phyloP scores from a whole-genome alignment of 2,329 filamentous ascomycete genomes.

The Diaporthe batatas region DNA sequence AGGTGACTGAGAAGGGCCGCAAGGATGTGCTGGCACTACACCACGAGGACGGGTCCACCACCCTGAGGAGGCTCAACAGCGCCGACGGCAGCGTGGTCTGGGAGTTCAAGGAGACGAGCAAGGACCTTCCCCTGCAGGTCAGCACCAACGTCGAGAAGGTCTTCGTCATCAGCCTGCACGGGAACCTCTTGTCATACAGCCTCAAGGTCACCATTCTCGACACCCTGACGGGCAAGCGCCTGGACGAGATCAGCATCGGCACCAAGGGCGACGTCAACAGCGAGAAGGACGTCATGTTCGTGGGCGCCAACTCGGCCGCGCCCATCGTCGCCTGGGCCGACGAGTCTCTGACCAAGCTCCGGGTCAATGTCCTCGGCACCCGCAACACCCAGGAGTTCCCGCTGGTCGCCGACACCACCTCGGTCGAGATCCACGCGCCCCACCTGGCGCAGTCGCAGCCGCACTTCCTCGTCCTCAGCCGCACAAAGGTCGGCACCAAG shows the following conservation, averaged over 20 bases:
- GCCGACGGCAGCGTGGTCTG: constrained; percentile 80
- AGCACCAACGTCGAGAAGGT: constrained; percentile 77
- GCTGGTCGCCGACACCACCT: constrained; percentile 60
- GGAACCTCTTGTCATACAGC: constrained; percentile 77
- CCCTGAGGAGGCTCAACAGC: constrained; percentile 80
- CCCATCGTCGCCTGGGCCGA: constrained; percentile 84
- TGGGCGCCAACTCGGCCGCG: constrained; percentile 80
- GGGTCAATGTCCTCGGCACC: constrained; percentile 77
- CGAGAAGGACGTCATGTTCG: constrained; percentile 76
- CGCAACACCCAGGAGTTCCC: constrained; percentile 68
- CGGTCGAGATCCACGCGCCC: constrained; percentile 79
- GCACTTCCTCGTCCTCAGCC: constrained; percentile 88
- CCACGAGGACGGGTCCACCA: constrained; percentile 67
- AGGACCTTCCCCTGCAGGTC: constrained; percentile 81
- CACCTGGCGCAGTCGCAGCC: constrained; percentile 77
- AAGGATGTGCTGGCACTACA: constrained; percentile 82
- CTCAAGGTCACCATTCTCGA: constrained; percentile 83
- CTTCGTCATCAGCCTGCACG: constrained; percentile 83
- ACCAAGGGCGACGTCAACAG: constrained; percentile 80
- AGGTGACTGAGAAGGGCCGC: constrained; percentile 71
- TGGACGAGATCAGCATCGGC: constrained; percentile 78
- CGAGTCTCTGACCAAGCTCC: constrained; percentile 70
- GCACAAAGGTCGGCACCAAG: constrained; percentile 78
- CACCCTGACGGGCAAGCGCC: constrained; percentile 77
- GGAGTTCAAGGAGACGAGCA: constrained; percentile 78